Base-by-base conservation (phyloP, 139 green algal genomes). In the Picochlorum sp. region DNA sequence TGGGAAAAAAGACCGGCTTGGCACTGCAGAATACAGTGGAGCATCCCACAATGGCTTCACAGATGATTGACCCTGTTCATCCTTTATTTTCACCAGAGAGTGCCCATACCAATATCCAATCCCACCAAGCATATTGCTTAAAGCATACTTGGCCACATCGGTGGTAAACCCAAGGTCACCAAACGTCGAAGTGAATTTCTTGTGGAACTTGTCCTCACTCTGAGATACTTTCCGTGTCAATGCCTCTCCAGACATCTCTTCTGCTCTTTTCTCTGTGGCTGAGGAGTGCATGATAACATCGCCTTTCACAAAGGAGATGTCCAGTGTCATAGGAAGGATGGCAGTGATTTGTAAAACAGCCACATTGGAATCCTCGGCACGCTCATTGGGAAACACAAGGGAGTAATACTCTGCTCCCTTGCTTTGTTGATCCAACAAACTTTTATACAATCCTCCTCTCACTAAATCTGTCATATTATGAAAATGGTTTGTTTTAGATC, bases 61-160 rank as follows among this genome's bases (percentile, higher is more conserved):
- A 23, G 20, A 55, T 49, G 18, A 13, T 31, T n/a, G 52, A 49
- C 26, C 21, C 16, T 18, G 37, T 24, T 28, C 45, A 79, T 24
- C 18, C 47, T 20, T 59, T 18, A 45, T 6, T 30, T 57, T 59
- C 7, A 91, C 70, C 3, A 78, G 28, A 0, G 89, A 95, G 45
- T 59, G 63, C 26, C 92, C 92, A 45, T 89, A 85, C 67, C 94
- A 97, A 73, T 97, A 98, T 15, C 87, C 92, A 37, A 96, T 90
- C 55, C 86, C 85, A 14, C 91, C 92, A 41, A 98, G 63, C 58
- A 96, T 60, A 77, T 97, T 96, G 75, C 82, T 92, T 50, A 98
- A 74, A 1, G 89, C 87, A 2, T 76, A 78, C 49, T 59, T 59
- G n/a, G 51, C 47, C 2, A 54, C 47, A 21, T 26, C 47, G n/a